phyloP scores from a whole-genome alignment of 192 early-diverging fungal species.

The Coemansia umbellata region DNA sequence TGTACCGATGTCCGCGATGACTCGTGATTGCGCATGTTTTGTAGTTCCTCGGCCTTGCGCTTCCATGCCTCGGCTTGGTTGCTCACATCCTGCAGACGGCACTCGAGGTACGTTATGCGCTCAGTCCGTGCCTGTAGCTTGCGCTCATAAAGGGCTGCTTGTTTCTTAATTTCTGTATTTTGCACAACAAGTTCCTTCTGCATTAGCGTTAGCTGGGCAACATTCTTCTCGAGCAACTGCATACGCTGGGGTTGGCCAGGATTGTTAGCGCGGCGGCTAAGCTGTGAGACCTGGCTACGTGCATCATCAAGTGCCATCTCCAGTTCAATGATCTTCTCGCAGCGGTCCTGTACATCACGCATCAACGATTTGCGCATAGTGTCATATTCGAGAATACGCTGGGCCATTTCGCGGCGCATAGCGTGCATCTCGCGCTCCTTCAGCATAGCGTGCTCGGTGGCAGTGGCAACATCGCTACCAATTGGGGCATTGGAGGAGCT shows the following conservation, averaged over 20 bases:
- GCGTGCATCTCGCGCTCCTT: conserved; percentile 55
- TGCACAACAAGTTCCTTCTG: conserved; percentile 97
- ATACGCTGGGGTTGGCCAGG: conserved; percentile 93
- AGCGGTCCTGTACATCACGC: conserved; percentile 95
- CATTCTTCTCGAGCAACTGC: conserved; percentile 95
- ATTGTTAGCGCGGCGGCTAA: conserved; percentile 77
- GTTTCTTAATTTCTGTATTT: conserved; percentile 95
- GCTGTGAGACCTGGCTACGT: conserved; percentile 88
- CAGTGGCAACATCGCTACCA: conserved; percentile 27
- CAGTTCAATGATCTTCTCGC: conserved; percentile 97
- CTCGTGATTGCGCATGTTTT: conserved; percentile 46
- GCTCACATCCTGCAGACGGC: conserved; percentile 64
- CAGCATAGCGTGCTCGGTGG: conserved; percentile 45
- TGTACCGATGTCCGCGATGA: conserved; percentile 8
- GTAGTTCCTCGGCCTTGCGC: conserved; percentile 65
- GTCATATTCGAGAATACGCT: conserved; percentile 90
- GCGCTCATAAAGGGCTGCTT: conserved; percentile 82
- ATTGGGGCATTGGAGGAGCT: not conserved
- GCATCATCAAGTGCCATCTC: conserved; percentile 96
- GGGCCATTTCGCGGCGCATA: conserved; percentile 52
- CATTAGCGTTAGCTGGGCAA: conserved; percentile 93
- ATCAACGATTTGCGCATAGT: conserved; percentile 98
- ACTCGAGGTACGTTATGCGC: conserved; percentile 88
- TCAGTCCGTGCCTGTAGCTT: conserved; percentile 91
- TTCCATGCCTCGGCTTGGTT: conserved; percentile 76